Base-by-base conservation (phyloP, 331 rosid species). In the Spiraea crenata region DNA sequence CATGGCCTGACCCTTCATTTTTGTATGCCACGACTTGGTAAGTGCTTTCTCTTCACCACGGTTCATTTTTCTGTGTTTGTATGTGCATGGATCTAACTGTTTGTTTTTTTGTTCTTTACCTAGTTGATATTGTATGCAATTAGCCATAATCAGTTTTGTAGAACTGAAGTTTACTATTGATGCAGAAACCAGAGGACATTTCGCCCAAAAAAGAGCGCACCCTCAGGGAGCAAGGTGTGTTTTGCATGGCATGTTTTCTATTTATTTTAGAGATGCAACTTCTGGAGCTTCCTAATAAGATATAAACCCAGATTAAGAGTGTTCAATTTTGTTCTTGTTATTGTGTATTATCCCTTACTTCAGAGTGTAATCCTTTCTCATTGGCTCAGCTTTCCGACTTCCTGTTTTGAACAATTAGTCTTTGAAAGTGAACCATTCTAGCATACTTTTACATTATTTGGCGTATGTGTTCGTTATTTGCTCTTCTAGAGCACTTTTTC, bases 171-270 rank as follows among this genome's bases (percentile, higher is more conserved):
- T 7, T 45, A 9, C 38, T 83, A 70, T 61, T 83, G 79, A 79
- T 69, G 82, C 96, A 91, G 99, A 86, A 95, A 85, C 80, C 99
- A 95, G 82, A 86, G 91, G 80, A 95, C 99, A 52, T 95, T 95
- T 79, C 98, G 99, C 72, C 99, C 98, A 0, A 95, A 95, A 81
- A 95, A 95, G 76, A 89, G 96, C 70, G 93, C 96, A 64, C 99
- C 99, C 38, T 91, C 99, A 50, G 99, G 99, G 76, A 95, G 99
- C 65, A 95, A 95, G 99, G 99, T 95, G 31, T 73, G 82, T 86
- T 66, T 58, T 34, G n/a, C 57, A 9, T 14, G 17, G 14, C 14
- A 14, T 13, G 46, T 17, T 46, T 19, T 3, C 13, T 13, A 16
- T 61, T n/a, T 52, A 37, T 54, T 4, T 70, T 38, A 37, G 9